Conservation (phyloP, 768 basidiomycete genomes). For the Imleria badia region DNA sequence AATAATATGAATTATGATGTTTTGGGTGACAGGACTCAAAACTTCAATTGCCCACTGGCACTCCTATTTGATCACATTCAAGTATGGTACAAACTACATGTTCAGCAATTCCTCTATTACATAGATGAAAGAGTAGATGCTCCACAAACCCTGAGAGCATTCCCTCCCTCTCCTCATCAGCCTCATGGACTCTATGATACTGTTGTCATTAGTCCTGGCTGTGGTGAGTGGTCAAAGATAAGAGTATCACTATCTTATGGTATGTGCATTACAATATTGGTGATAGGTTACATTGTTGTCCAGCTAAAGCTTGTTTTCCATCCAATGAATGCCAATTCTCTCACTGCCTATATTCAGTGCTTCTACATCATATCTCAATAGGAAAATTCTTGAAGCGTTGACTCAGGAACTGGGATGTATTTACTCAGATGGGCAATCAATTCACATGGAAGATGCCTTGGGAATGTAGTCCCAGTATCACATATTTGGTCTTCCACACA, state of each 20-base stretch:
- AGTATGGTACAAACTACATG: constrained; percentile 1
- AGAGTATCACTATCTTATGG: not conserved
- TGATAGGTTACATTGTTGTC: not conserved
- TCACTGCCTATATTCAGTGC: too few species aligned
- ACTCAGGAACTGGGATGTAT: too few species aligned
- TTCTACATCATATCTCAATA: too few species aligned
- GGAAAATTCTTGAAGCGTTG: too few species aligned
- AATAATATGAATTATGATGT: not conserved
- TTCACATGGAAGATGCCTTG: too few species aligned
- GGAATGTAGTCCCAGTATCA: too few species aligned
- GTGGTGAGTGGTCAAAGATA: not conserved
- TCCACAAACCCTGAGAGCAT: not conserved
- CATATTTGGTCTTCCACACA: too few species aligned
- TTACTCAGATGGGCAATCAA: too few species aligned
- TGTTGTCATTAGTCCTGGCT: not conserved
- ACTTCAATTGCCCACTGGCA: not conserved
- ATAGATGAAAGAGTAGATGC: not conserved
- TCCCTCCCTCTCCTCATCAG: too few species aligned
- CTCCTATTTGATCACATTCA: not conserved
- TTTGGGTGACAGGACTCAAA: not conserved
- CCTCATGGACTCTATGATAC: not conserved
- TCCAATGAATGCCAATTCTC: not conserved
- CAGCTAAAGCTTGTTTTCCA: not conserved
- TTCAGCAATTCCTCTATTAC: too few species aligned
- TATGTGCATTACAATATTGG: not conserved